A percentile compares a stretch with the other conserved stretches of the same genome.
phyloP scores from a whole-genome alignment of 331 rosid species.

The Rosa hybrid region DNA sequence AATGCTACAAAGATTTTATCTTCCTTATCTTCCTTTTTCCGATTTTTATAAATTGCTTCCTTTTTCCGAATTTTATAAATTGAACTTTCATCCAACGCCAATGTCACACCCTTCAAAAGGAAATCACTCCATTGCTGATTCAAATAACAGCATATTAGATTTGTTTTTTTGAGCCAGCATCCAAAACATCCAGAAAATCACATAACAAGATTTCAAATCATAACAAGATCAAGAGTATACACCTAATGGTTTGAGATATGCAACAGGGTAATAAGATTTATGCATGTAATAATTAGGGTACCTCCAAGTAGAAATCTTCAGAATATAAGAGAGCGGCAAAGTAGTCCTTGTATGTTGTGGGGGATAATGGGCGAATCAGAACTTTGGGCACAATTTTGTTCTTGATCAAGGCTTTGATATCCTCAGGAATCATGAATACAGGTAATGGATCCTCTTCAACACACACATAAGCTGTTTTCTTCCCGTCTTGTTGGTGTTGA shows the following conservation, averaged over 20 bases:
- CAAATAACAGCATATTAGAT: background rate
- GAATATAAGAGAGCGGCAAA: constrained; percentile 40
- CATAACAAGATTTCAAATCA: background rate
- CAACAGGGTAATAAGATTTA: background rate
- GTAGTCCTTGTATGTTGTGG: constrained; percentile 33
- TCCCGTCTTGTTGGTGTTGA: constrained; percentile 6
- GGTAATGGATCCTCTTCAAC: constrained; percentile 24
- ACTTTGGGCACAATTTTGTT: constrained; percentile 31
- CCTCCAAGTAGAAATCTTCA: constrained; percentile 38
- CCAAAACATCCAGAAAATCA: background rate
- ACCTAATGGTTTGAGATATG: background rate
- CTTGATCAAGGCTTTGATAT: constrained; percentile 33
- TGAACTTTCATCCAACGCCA: constrained; percentile 21
- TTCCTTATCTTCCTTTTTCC: background rate
- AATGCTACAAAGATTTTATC: constrained; percentile 32
- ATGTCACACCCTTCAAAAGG: constrained; percentile 25
- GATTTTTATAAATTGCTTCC: constrained; percentile 12
- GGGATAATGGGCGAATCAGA: constrained; percentile 26
- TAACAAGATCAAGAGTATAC: background rate
- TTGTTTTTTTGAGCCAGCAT: background rate
- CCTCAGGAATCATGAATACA: constrained; percentile 30
- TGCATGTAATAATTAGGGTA: background rate
- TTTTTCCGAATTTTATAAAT: background rate
- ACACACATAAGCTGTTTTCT: constrained; percentile 12
- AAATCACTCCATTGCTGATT: constrained; percentile 38